These are phyloP conservation scores for Lentinula detonsa DNA, from an alignment of 768 basidiomycete genomes.

Conservation along the genomic window DNA sequence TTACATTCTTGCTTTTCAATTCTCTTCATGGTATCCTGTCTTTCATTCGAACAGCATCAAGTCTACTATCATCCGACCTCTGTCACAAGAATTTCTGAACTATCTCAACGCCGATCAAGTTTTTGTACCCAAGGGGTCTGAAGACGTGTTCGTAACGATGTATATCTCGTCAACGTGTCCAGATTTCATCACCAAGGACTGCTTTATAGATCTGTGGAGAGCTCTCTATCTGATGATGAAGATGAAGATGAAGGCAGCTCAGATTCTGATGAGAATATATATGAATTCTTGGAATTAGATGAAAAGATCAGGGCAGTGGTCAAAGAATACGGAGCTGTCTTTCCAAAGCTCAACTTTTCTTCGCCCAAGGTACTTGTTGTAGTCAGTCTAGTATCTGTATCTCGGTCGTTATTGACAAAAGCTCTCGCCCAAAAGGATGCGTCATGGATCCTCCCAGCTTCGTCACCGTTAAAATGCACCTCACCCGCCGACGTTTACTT, in stretches of 20 bases:
- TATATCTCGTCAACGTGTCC: constrained; percentile 2
- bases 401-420: neutral
- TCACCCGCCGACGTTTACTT: constrained; percentile 88
- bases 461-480: constrained; percentile 81
- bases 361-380: constrained; percentile 65
- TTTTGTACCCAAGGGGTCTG: constrained; percentile 76
- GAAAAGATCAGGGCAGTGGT: constrained; percentile 59
- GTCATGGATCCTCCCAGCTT: constrained; percentile 82
- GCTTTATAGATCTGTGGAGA: constrained; percentile 41
- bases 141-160: constrained; percentile 45
- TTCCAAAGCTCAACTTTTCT: constrained; percentile 95
- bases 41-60: constrained; percentile 62
- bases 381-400: neutral
- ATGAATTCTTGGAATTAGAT: constrained; percentile 82
- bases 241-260: constrained; percentile 31
- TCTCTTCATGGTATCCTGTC: constrained; percentile 78
- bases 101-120: constrained; percentile 86
- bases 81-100: constrained; percentile 53
- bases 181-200: constrained; percentile 1
- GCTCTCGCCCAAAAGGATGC: constrained; percentile 59
- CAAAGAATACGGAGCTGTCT: constrained; percentile 72
- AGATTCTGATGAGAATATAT: constrained; percentile 32
- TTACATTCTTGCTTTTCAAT: constrained; percentile 69
- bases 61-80: constrained; percentile 68
- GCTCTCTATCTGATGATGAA: constrained; percentile 56